A percentile compares a stretch with the other conserved stretches of the same genome.
Evolutionary conservation across 2,329 filamentous ascomycete species (phyloP).

Genomic region (Thermoascus crustaceus): DNA sequence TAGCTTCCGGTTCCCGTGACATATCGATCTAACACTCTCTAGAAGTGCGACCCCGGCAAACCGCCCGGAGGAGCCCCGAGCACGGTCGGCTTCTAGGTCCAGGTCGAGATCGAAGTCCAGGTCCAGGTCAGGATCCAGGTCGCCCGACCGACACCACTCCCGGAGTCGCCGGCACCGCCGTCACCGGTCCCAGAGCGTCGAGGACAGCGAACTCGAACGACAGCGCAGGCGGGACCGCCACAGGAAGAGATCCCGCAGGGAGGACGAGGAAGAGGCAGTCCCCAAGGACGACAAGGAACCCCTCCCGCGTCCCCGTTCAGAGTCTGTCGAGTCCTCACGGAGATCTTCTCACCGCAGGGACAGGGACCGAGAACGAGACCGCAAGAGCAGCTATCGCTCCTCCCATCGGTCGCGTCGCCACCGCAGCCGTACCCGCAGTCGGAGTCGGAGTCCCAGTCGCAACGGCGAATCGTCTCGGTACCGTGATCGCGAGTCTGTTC

Average conservation of each 20-base stretch:
- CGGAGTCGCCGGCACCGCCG: constrained; percentile 44
- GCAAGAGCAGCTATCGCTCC: constrained; percentile 26
- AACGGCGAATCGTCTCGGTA: constrained; percentile 31
- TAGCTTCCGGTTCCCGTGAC: too few relatives aligned
- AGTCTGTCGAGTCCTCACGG: constrained; percentile 52
- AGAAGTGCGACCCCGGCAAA: constrained; percentile 20
- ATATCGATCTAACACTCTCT: too few relatives aligned
- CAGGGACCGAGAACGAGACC: constrained; percentile 45
- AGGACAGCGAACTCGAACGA: constrained; percentile 28
- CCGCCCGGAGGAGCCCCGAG: constrained; percentile 27
- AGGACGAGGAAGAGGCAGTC: constrained; percentile 41
- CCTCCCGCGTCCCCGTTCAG: constrained; percentile 56
- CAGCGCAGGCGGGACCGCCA: constrained; percentile 19
- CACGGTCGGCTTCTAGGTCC: constrained; percentile 21
- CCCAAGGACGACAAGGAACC: constrained; percentile 35
- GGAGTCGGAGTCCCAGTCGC: constrained; percentile 20
- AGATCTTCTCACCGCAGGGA: constrained; percentile 55
- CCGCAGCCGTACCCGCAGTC: constrained; percentile 33
- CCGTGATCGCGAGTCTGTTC: constrained; percentile 25
- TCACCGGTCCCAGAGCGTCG: constrained; percentile 40
- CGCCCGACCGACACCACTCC: constrained; percentile 33
- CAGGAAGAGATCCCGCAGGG: constrained; percentile 24
- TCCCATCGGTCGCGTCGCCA: constrained; percentile 46
- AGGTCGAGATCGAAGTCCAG: constrained; percentile 22
- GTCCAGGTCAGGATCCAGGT: constrained; percentile 22